These are phyloP conservation scores for Eudorina sp. DNA, from an alignment of 139 green algal genomes.

Conservation along the genomic window DNA sequence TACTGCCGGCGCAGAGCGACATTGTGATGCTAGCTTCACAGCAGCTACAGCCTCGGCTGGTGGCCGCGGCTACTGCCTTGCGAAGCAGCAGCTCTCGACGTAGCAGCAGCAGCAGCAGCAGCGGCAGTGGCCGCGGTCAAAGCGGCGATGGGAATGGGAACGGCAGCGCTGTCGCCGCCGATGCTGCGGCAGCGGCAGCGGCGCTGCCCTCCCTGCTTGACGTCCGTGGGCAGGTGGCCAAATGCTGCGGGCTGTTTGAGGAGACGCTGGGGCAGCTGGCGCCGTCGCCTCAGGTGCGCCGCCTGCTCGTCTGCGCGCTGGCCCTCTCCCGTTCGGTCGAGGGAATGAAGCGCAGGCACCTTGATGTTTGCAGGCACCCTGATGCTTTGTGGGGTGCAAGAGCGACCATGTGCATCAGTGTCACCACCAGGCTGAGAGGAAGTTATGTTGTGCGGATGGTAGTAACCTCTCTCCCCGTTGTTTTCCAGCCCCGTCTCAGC, in stretches of 20 bases:
- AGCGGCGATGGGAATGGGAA: background rate
- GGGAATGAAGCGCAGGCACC: too few relatives aligned
- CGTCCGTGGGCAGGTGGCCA: slow-evolving; percentile 6
- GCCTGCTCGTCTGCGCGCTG: too few relatives aligned
- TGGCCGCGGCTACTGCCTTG: background rate
- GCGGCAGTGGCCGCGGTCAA: background rate
- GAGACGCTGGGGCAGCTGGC: slow-evolving; percentile 28
- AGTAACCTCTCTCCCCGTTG: too few relatives aligned
- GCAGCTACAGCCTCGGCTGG: slow-evolving; percentile 22
- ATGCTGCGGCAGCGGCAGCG: background rate
- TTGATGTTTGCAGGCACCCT: too few relatives aligned
- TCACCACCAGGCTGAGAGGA: too few relatives aligned
- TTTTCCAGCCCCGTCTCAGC: too few relatives aligned
- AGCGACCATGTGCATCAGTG: too few relatives aligned
- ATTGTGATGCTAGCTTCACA: slow-evolving; percentile 7
- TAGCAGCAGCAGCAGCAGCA: background rate
- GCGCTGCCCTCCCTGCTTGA: background rate
- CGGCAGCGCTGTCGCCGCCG: background rate
- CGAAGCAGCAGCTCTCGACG: background rate
- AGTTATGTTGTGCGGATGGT: too few relatives aligned
- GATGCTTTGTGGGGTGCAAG: too few relatives aligned
- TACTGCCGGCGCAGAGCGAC: slow-evolving; percentile 28
- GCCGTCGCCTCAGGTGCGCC: slow-evolving; percentile 12
- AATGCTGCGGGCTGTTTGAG: slow-evolving; percentile 28
- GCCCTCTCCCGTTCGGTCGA: too few relatives aligned